Evolutionary conservation across 345 rosid genomes (phyloP), one percentile per base, ranked within the genome.

Genomic region (Balakata baccata): DNA sequence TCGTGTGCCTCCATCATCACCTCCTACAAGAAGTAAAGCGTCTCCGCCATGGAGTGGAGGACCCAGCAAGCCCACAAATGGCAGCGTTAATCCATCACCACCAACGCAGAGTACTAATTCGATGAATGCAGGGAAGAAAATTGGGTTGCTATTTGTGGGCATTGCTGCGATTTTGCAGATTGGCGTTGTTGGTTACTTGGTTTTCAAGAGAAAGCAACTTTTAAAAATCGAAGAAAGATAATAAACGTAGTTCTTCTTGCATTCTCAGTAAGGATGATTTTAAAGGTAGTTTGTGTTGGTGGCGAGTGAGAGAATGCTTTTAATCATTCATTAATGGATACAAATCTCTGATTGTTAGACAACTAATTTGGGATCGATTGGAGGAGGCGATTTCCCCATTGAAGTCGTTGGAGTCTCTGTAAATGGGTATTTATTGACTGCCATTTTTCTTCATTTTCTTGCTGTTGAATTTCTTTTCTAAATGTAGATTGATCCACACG

Each of bases 141-240:
- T 95, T 52, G 99, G 99, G 50, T 77, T 95, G 39, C 64, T 92
- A 56, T 91, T 95, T 75, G 81, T 84, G 41, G 98, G 92, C 18
- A 58, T 91, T 60, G 90, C 88, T 4, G 86, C 84, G 25, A 53
- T 89, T 43, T 69, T 90, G 80, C 99, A 95, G 86, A 74, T 90
- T 74, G 84, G 90, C 45, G 94, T 89, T 3, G 87, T 71, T 56
- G 94, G 91, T 66, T 91, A 88, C 84, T 85, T 92, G 84, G 82
- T 86, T 73, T 86, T 84, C 83, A 87, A 91, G 77, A 91, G 96
- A 71, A 84, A 81, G 74, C 94, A 91, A 81, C 84, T 92, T 66
- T 73, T 87, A 47, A 78, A 73, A 73, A 79, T 85, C 58, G 82
- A 76, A 50, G 83, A 85, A 66, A 70, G 78, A 73, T 83, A 83